Evolutionary conservation across 73 alveolate genomes (phyloP), one percentile per base, ranked within the genome.

Genomic region (Diophrys appendiculata): DNA sequence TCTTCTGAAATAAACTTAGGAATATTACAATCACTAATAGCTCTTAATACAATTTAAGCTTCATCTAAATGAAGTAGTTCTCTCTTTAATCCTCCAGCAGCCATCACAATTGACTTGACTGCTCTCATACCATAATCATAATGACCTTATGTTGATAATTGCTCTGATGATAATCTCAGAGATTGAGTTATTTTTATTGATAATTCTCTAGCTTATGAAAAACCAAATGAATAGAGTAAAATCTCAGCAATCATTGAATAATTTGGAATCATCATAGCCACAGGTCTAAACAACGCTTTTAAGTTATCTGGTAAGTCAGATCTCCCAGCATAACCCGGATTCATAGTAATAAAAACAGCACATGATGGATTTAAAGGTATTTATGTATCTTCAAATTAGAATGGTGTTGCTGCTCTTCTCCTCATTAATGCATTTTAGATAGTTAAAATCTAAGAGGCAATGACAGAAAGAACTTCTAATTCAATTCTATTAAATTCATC

Each of bases 41-140:
- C 99, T 81, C 98, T 93, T 33, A 97, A 82, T 29, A 96, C 92
- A 1, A 97, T 69, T 29, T 76, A 79, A 76, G 92, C 94, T 84
- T 97, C 99, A 76, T 93, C 93, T 52, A 90, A 90, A 22, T 88
- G 91, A 11, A 94, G 94, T 77, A 82, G 80, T 65, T 86, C 88
- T 78, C 97, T 90, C 80, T 97, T 97, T 54, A 94, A 88, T 76
- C 86, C 89, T 13, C 99, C 99, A 35, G 99, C 99, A 26, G 99
- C 99, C 43, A 90, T 88, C 30, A 97, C 86, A 52, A 97, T 93
- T 2, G 98, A 92, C 74, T 95, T 97, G 64, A 97, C 98, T 18
- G 99, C 98, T 87, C 99, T 94, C 99, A 97, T 97, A 29, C 99
- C 99, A 71, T 94, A 97, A 86, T 97, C 99, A 85, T 97, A 97